Conservation (phyloP, 176 grass and related monocot species). For the Oryza glumipatula region DNA sequence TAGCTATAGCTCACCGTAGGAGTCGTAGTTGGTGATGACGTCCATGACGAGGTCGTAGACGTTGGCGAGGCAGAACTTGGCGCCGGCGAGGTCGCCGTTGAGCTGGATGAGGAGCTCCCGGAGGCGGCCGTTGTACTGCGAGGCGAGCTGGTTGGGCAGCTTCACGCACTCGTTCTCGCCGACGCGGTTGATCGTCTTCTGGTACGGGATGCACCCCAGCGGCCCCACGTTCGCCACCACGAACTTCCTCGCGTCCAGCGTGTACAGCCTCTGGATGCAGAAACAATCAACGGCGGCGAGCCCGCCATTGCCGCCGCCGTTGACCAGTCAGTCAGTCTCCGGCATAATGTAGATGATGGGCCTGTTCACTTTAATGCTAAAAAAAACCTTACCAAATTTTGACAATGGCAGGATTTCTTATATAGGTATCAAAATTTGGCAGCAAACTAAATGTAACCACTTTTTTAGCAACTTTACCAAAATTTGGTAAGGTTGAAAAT, state of each 20-base stretch:
- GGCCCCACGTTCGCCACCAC: constrained; percentile 89
- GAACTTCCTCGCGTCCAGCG: constrained; percentile 81
- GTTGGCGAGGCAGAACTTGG: constrained; percentile 80
- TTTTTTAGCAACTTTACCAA: too few species aligned
- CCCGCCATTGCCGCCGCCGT: background rate
- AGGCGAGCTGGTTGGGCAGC: constrained; percentile 79
- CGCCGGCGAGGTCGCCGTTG: constrained; percentile 60
- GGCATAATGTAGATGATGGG: too few species aligned
- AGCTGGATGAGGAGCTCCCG: constrained; percentile 70
- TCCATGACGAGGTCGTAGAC: constrained; percentile 89
- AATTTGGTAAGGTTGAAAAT: too few species aligned
- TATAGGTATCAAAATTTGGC: too few species aligned
- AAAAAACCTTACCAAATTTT: too few species aligned
- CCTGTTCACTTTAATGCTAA: too few species aligned
- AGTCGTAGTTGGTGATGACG: constrained; percentile 59
- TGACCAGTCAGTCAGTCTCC: background rate
- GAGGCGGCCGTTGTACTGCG: constrained; percentile 63
- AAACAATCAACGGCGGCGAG: background rate
- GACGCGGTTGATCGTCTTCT: constrained; percentile 78
- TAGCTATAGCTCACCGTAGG: constrained; percentile 39
- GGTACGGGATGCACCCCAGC: constrained; percentile 96
- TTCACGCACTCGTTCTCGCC: constrained; percentile 62
- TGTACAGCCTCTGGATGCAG: constrained; percentile 59
- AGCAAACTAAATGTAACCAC: too few species aligned
- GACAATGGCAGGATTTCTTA: too few species aligned